phyloP scores from a whole-genome alignment of 1,284 basidiomycete genomes.

The Apiotrichum laibachii region DNA sequence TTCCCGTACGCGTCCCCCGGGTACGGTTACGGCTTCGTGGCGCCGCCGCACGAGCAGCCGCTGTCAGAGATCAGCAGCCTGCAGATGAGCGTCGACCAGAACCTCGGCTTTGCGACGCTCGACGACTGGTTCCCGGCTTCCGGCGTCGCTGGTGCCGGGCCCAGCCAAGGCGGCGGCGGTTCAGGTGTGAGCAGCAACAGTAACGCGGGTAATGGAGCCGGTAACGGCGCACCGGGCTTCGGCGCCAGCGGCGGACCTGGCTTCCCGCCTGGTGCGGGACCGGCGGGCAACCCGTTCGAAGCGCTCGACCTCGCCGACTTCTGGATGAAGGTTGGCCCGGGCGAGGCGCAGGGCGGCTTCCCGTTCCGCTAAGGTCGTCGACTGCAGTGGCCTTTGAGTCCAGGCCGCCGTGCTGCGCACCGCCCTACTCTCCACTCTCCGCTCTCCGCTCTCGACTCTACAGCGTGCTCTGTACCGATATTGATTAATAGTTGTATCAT shows the following conservation, averaged over 20 bases:
- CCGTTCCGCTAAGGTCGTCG: constrained; percentile 16
- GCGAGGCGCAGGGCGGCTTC: constrained; percentile 54
- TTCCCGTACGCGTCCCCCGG: constrained; percentile 24
- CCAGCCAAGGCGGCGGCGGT: not conserved
- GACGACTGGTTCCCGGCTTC: constrained; percentile 40
- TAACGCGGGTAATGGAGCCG: too few species aligned
- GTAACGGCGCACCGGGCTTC: constrained; percentile 1
- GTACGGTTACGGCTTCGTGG: constrained; percentile 12
- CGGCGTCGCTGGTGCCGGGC: not conserved
- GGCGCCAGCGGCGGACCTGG: not conserved
- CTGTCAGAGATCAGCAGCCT: constrained; percentile 16
- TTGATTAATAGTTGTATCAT: not conserved
- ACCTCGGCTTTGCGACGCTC: constrained; percentile 38
- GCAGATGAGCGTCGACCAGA: constrained; percentile 15
- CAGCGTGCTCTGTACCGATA: not conserved
- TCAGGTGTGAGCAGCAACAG: not conserved
- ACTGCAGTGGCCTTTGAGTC: too few species aligned
- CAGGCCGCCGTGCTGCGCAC: too few species aligned
- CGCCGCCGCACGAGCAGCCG: constrained; percentile 37
- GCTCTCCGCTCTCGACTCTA: not conserved
- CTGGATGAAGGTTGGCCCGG: constrained; percentile 59
- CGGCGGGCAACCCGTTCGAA: constrained; percentile 22
- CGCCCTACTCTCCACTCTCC: too few species aligned
- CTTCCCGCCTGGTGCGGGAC: not conserved
- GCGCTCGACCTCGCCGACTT: constrained; percentile 55